Evolutionary conservation across 352 stramenopile species (phyloP).

Genomic region (Phytophthora pluvialis): DNA sequence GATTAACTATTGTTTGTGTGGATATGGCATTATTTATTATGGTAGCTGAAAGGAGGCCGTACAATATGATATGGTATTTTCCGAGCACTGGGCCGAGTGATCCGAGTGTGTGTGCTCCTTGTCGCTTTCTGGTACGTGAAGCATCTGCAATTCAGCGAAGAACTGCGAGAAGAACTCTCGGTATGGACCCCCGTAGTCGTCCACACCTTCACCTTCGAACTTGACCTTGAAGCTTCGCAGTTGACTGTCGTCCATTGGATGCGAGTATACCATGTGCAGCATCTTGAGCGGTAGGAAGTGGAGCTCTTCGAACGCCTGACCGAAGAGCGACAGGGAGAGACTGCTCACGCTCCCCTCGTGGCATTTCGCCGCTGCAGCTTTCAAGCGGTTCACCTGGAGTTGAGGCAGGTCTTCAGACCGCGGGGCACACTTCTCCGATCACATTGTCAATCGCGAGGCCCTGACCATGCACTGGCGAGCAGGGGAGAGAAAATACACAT

Average conservation of each 20-base stretch:
- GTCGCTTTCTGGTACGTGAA: no score
- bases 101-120: no score
- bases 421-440: no score
- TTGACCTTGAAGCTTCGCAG: slow-evolving; percentile 94
- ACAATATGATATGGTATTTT: no score
- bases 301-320: slow-evolving; percentile 86
- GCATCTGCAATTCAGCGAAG: slow-evolving; percentile 70
- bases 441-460: no score
- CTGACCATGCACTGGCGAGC: no score
- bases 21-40: no score
- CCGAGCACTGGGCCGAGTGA: no score
- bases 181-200: slow-evolving; percentile 95
- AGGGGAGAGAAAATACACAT: no score
- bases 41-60: no score
- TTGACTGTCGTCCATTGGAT: slow-evolving; percentile 93
- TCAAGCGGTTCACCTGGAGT: slow-evolving; percentile 88
- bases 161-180: slow-evolving; percentile 93
- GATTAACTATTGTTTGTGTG: no score
- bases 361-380: slow-evolving; percentile 80
- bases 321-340: slow-evolving; percentile 81
- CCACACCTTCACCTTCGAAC: slow-evolving; percentile 94
- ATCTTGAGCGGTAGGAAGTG: slow-evolving; percentile 80
- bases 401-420: no score
- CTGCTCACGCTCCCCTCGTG: slow-evolving; percentile 69
- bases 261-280: slow-evolving; percentile 90